phyloP scores from a whole-genome alignment of 2,329 filamentous ascomycete species.

The Botrytis paeoniae region DNA sequence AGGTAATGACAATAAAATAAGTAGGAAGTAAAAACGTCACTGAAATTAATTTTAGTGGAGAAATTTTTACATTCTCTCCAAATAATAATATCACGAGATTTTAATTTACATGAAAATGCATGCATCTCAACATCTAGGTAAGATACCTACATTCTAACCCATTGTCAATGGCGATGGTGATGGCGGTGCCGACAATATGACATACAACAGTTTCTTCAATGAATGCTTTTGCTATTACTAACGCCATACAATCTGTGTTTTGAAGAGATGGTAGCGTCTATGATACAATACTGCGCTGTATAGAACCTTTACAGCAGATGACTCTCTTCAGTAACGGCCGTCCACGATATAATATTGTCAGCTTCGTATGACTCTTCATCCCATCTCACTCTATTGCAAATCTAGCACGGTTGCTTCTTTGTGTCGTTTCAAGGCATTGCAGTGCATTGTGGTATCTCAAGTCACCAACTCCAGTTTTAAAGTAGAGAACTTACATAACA shows the following conservation, averaged over 20 bases:
- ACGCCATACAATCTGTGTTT: background rate
- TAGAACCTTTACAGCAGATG: background rate
- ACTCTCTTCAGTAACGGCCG: too few relatives aligned
- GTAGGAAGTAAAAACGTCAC: background rate
- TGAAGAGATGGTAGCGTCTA: background rate
- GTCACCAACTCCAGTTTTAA: background rate
- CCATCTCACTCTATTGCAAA: background rate
- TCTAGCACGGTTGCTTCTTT: background rate
- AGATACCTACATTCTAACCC: background rate
- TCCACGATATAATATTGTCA: background rate
- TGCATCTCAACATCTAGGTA: background rate
- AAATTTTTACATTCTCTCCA: background rate
- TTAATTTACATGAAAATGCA: background rate
- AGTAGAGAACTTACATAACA: background rate
- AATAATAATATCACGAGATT: background rate
- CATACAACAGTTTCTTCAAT: background rate
- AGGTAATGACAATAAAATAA: too few relatives aligned
- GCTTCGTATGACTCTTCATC: background rate
- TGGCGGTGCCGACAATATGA: background rate
- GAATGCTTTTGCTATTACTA: background rate
- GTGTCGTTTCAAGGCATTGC: background rate
- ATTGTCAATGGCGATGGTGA: background rate
- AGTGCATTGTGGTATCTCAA: background rate
- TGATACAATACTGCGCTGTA: background rate
- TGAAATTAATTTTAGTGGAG: background rate